A percentile compares a stretch with the other conserved stretches of the same genome.
Conservation (phyloP, 2,329 filamentous ascomycete species). For the Sarocladium oryzae region DNA sequence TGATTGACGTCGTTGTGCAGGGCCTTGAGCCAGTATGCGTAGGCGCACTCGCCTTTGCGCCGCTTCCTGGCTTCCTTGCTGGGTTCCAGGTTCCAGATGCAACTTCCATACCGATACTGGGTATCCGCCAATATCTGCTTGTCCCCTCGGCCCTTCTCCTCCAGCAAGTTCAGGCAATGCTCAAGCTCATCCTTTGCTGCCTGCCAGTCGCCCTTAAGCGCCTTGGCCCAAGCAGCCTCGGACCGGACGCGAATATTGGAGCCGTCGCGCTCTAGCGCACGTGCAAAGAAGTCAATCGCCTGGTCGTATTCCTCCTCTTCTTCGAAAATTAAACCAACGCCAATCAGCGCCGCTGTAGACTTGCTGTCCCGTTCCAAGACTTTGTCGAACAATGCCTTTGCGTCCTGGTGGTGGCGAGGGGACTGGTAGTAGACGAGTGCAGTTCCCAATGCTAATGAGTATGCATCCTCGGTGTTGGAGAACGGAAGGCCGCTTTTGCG, state of each 20-base stretch:
- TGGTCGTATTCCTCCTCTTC: conserved; percentile 84
- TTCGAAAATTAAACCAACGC: conserved; percentile 84
- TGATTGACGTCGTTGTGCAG: conserved; percentile 83
- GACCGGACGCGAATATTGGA: conserved; percentile 72
- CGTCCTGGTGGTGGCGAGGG: conserved; percentile 82
- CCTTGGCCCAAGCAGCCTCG: conserved; percentile 89
- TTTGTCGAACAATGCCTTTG: conserved; percentile 75
- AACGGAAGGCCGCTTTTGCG: conserved; percentile 63
- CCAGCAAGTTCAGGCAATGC: conserved; percentile 58
- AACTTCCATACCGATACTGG: conserved; percentile 79
- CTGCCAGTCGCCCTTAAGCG: conserved; percentile 69
- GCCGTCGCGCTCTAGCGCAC: conserved; percentile 67
- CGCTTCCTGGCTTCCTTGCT: conserved; percentile 70
- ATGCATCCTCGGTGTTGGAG: conserved; percentile 62
- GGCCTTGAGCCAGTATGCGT: conserved; percentile 73
- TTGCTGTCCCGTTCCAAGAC: conserved; percentile 70
- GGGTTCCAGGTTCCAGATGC: conserved; percentile 76
- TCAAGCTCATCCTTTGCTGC: conserved; percentile 64
- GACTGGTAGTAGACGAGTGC: conserved; percentile 85
- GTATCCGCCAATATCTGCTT: conserved; percentile 77
- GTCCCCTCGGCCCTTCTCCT: conserved; percentile 46
- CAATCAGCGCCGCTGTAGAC: conserved; percentile 77
- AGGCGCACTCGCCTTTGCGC: conserved; percentile 64
- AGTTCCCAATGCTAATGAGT: conserved; percentile 76
- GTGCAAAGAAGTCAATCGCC: conserved; percentile 72